Conservation (phyloP, 352 stramenopile species). For the Globisporangium megalacanthum region DNA sequence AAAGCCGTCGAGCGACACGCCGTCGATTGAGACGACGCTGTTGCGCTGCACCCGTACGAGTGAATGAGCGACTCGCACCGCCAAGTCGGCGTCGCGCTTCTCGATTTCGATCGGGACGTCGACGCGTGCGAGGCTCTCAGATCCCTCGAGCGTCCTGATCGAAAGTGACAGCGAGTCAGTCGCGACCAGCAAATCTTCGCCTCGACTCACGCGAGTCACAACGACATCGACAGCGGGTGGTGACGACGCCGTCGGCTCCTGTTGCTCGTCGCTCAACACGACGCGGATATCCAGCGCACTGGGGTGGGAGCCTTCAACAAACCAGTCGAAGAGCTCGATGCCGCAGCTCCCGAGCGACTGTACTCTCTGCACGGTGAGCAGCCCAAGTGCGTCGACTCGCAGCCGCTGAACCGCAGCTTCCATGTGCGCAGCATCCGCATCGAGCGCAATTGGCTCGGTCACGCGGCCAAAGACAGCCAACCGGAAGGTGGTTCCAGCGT, state of each 20-base stretch:
- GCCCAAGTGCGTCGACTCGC: not conserved
- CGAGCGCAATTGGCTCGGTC: conserved; percentile 4
- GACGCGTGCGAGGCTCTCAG: not conserved
- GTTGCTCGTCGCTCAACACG: not conserved
- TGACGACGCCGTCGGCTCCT: not conserved
- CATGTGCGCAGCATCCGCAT: conserved; percentile 2
- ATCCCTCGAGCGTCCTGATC: conserved; percentile 1
- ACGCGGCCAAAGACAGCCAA: conserved; percentile 5
- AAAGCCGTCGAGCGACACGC: conserved; percentile 10
- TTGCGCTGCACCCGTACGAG: conserved; percentile 9
- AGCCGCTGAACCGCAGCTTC: conserved; percentile 10
- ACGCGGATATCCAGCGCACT: conserved; percentile 1
- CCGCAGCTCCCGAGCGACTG: not conserved
- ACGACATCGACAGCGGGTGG: not conserved
- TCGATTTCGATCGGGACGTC: conserved; percentile 7
- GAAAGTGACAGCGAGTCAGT: conserved; percentile 6
- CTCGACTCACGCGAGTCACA: conserved; percentile 3
- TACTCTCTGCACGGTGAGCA: conserved; percentile 4
- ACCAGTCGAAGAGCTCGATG: conserved; percentile 4
- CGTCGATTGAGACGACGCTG: conserved; percentile 3
- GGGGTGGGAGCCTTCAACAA: conserved; percentile 10
- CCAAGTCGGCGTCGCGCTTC: conserved; percentile 3
- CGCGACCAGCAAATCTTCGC: conserved; percentile 1
- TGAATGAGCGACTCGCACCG: conserved; percentile 2
- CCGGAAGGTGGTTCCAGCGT: conserved; percentile 2